Evolutionary conservation across 129 eudicot species (phyloP).

Genomic region (Escallonia herrerae): DNA sequence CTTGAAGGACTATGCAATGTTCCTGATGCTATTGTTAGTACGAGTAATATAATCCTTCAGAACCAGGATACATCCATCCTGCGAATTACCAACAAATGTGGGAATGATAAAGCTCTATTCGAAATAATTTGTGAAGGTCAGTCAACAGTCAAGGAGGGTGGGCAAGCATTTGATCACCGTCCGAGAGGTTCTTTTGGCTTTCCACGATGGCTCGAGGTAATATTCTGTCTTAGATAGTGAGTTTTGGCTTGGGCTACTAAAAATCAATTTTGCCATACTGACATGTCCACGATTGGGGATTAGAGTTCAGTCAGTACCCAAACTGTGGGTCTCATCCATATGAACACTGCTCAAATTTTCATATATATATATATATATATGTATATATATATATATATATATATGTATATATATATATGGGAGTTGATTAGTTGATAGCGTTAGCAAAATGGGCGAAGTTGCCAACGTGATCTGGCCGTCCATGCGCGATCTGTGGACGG

Average conservation of each 20-base stretch:
- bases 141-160: conserved; percentile 57
- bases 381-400: no score
- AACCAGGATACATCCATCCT: conserved; percentile 67
- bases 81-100: conserved; percentile 73
- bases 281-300: not conserved
- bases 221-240: conserved; percentile 2
- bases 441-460: no score
- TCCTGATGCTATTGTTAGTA: conserved; percentile 82
- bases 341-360: no score
- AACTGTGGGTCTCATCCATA: no score
- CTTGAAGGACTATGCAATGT: conserved; percentile 49
- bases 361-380: no score
- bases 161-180: conserved; percentile 49
- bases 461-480: no score
- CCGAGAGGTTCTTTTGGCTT: conserved; percentile 85
- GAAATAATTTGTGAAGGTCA: conserved; percentile 78
- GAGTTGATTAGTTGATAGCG: no score
- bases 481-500: no score
- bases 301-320: no score
- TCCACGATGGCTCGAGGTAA: conserved; percentile 97
- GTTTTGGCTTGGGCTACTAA: not conserved
- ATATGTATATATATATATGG: no score
- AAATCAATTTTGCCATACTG: not conserved
- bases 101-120: conserved; percentile 54
- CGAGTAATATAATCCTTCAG: conserved; percentile 89